A percentile compares a stretch with the other conserved stretches of the same genome.
phyloP scores from a whole-genome alignment of 495 filamentous ascomycete genomes.

The Aspergillus wentii region DNA sequence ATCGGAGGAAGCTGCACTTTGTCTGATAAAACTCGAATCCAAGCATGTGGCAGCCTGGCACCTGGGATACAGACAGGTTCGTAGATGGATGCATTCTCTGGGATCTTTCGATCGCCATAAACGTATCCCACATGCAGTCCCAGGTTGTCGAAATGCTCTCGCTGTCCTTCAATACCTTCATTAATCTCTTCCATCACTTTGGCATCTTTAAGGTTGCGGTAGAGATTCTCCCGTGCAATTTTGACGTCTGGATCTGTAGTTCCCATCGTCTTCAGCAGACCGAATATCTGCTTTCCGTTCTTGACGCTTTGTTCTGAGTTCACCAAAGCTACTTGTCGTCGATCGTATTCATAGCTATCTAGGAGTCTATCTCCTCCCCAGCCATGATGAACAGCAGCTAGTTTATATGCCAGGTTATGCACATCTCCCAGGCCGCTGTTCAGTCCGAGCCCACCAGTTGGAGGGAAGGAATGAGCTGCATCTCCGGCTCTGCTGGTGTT shows the following conservation, averaged over 20 bases:
- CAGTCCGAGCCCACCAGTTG: slow-evolving; percentile 29
- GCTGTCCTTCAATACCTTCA: slow-evolving; percentile 25
- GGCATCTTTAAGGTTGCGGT: slow-evolving; percentile 19
- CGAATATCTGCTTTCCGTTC: slow-evolving; percentile 30
- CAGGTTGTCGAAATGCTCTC: slow-evolving; percentile 35
- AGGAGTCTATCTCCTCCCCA: slow-evolving; percentile 13
- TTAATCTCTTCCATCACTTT: slow-evolving; percentile 14
- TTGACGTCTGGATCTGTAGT: slow-evolving; percentile 19
- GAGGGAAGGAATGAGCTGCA: slow-evolving; percentile 36
- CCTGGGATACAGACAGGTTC: slow-evolving; percentile 16
- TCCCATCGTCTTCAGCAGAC: slow-evolving; percentile 25
- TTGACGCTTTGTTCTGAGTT: slow-evolving; percentile 31
- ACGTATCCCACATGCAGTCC: slow-evolving; percentile 32
- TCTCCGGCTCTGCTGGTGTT: slow-evolving; percentile 43
- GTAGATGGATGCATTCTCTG: slow-evolving; percentile 20
- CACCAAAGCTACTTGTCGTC: slow-evolving; percentile 25
- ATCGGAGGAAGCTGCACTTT: slow-evolving; percentile 12
- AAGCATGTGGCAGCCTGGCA: slow-evolving; percentile 28
- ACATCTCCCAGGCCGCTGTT: slow-evolving; percentile 31
- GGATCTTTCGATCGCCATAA: slow-evolving; percentile 23
- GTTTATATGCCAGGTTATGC: slow-evolving; percentile 30
- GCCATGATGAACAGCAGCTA: slow-evolving; percentile 24
- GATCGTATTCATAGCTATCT: slow-evolving; percentile 23
- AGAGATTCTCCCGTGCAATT: slow-evolving; percentile 20
- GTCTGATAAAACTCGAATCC: slow-evolving; percentile 12